phyloP scores from a whole-genome alignment of 2,329 filamentous ascomycete genomes.

The Stemphylium beticola region DNA sequence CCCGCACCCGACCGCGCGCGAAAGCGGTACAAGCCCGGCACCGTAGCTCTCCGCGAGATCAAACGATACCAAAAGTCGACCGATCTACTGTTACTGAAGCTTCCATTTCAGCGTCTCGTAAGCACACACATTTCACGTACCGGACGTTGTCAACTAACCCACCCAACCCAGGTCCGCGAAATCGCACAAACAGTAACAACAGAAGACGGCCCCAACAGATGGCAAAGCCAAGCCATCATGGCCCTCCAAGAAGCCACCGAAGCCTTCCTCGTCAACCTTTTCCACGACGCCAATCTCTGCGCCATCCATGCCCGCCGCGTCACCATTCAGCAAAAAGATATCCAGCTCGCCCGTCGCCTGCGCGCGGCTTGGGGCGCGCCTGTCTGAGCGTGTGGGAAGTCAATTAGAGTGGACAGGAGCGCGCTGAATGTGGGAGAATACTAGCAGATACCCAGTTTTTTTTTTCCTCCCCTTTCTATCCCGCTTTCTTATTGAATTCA shows the following conservation, averaged over 20 bases:
- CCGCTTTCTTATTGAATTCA: background rate
- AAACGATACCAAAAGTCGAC: conserved; percentile 98
- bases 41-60: conserved; percentile 97
- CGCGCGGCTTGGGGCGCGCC: conserved; percentile 70
- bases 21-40: conserved; percentile 63
- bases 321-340: conserved; percentile 97
- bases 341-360: conserved; percentile 93
- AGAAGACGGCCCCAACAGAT: conserved; percentile 66
- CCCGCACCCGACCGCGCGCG: conserved; percentile 43
- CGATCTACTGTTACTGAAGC: conserved; percentile 94
- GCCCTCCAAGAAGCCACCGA: conserved; percentile 98
- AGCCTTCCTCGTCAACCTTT: conserved; percentile 97
- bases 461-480: background rate
- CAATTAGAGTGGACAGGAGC: too few relatives aligned
- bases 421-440: background rate
- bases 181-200: conserved; percentile 76
- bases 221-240: conserved; percentile 97
- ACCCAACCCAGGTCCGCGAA: conserved; percentile 67
- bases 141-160: conserved; percentile 57
- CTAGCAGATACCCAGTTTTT: conserved; percentile 19
- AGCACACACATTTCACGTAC: conserved; percentile 9
- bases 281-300: conserved; percentile 98
- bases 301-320: conserved; percentile 99
- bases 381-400: conserved; percentile 19
- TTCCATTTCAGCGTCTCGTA: conserved; percentile 94